Evolutionary conservation across 2,329 filamentous ascomycete genomes (phyloP), one percentile per base, ranked within the genome.

Genomic region (Scedosporium dehoogii): DNA sequence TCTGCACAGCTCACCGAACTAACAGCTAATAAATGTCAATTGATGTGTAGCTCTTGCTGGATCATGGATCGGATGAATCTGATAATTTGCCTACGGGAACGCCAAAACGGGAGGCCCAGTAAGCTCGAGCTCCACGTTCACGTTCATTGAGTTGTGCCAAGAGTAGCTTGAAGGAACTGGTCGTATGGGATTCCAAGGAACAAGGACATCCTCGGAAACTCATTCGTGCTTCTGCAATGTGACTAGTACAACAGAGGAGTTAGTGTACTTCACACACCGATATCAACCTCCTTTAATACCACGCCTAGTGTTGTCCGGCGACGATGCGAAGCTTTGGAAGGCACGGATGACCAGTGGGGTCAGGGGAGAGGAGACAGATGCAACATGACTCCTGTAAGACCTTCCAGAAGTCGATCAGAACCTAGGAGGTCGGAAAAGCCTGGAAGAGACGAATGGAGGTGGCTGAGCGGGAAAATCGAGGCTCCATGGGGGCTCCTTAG

Each of bases 341-440:
- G 14, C 10, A 12, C 10, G 33, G 33, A n/a, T 5, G 16, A 7
- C 44, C 18, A 48, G n/a, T 48, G n/a, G 18, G 18, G 44, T 10
- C 14, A 21, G 44, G n/a, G 16, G 14, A 21, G 23, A 23, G 58
- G 21, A 21, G 44, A 16, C 38, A 44, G 21, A 46, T 18, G 18
- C 58, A 27, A 48, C 16, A 48, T 38, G 18, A 14, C 44, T 48
- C 44, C 16, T 23, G 58, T 7, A 46, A 16, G 41, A 59, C 33
- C 58, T 59, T 59, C 58, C 58, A 59, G 58, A 59, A 59, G 41
- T 23, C 58, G 38, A 46, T 29, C 41, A 59, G 58, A 48, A 38
- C 12, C 41, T 38, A 59, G 58, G 58, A 27, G 58, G 18, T 12
- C 44, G 44, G 44, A 9, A 55, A 55, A 55, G 23, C 51, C 51